Base-by-base conservation (phyloP, 345 rosid species). In the Ceriops tagal region DNA sequence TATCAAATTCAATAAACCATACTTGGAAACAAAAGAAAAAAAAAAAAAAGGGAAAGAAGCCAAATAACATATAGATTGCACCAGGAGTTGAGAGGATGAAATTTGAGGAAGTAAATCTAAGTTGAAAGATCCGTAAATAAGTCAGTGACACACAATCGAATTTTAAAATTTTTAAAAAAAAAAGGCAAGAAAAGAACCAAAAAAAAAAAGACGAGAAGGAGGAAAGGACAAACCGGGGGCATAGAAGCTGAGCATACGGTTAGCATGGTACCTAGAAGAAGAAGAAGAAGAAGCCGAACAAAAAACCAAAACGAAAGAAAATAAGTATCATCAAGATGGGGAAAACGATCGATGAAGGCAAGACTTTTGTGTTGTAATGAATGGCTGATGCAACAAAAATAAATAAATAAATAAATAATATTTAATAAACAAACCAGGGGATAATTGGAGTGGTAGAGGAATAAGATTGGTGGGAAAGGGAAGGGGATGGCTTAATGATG, bases 231-330 rank as follows among this genome's bases (percentile, higher is more conserved):
- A 72, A 92, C 98, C 98, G 31, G 98, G 96, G 31, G 98, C 98
- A 64, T 85, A 89, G 87, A 93, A 93, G 88, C 98, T 93, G 68
- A 93, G 66, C 98, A 93, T 93, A 69, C 97, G 90, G 74, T 93
- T 93, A 69, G 98, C 98, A 69, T 93, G 97, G 79, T 76, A 92
- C 99, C 99, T 93, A 64, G 1, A 75, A 58, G 46, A 52, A 55
- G 24, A 66, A 68, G 32, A 65, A 0, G 21, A 39, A 27, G 55
- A 7, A 65, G 20, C 62, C 66, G 58, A 3, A 30, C 35, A 47
- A 18, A 43, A 26, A n/a, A 30, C 30, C 1, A 19, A 20, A 1
- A 52, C 32, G 11, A 18, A 61, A 52, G 11, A 9, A 56, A 8
- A 11, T 32, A 5, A n/a, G 1, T 4, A 58, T 43, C 27, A 21